A percentile compares a stretch with the other conserved stretches of the same genome.
Conservation (phyloP, 202 grass and related monocot species). For the Dendrocalamus latiflorus region DNA sequence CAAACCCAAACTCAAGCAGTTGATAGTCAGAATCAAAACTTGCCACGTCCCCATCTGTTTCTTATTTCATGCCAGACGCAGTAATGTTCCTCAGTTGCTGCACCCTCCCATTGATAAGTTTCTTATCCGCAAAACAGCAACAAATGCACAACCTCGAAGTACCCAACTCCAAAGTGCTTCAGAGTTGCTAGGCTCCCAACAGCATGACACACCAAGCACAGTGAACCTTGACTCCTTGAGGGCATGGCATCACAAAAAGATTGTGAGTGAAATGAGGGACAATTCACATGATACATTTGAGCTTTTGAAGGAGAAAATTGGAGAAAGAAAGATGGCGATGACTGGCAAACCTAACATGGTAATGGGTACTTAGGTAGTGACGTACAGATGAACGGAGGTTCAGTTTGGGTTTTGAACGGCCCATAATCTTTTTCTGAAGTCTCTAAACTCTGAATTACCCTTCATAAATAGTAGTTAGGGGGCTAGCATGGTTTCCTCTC, state of each 20-base stretch:
- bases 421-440: neutral
- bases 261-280: too few species aligned
- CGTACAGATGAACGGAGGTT: neutral
- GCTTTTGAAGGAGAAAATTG: neutral
- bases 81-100: neutral
- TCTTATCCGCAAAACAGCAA: neutral
- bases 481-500: neutral
- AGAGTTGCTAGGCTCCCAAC: neutral
- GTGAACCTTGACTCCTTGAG: neutral
- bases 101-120: neutral
- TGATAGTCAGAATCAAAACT: neutral
- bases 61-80: neutral
- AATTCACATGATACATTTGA: too few species aligned
- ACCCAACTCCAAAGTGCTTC: too few species aligned
- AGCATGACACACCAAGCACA: neutral
- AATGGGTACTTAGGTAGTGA: neutral
- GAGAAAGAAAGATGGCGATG: neutral
- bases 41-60: neutral
- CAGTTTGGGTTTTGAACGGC: neutral
- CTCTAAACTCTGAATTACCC: neutral
- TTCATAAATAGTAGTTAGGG: neutral
- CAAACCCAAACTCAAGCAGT: neutral
- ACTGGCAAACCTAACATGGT: neutral
- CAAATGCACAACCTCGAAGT: neutral
- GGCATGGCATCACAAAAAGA: neutral